A percentile compares a stretch with the other conserved stretches of the same genome.
Evolutionary conservation across 441 rosid species (phyloP).

Genomic region (Geranium incanum): DNA sequence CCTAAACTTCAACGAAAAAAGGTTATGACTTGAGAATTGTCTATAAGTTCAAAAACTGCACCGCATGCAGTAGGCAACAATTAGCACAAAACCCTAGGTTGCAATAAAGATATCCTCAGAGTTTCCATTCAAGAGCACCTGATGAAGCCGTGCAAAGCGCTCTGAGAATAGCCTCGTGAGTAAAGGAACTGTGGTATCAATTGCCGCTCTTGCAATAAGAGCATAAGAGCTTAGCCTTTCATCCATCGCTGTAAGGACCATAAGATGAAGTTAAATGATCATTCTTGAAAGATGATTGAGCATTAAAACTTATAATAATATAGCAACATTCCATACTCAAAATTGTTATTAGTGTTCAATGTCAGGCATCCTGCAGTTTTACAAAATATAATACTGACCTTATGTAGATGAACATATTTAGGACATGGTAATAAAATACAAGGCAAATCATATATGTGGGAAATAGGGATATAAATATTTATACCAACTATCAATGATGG

Average conservation of each 20-base stretch:
- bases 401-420: neutral
- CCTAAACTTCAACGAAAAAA: neutral
- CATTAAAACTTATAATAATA: neutral
- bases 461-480: neutral
- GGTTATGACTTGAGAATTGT: neutral
- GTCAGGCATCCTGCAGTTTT: neutral
- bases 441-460: neutral
- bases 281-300: constrained; percentile 2
- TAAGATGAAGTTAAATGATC: constrained; percentile 14
- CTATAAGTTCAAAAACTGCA: neutral
- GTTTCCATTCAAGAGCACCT: constrained; percentile 47
- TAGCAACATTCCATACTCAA: neutral
- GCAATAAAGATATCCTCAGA: constrained; percentile 5
- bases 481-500: neutral
- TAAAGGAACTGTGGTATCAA: constrained; percentile 72
- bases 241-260: constrained; percentile 73
- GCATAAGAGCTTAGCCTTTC: constrained; percentile 94
- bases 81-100: constrained; percentile 1
- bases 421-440: neutral
- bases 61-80: neutral
- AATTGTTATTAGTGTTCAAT: neutral
- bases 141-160: constrained; percentile 64
- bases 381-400: neutral
- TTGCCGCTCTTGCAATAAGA: constrained; percentile 88
- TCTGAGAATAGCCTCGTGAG: constrained; percentile 64